Conservation (phyloP, 2,329 filamentous ascomycete species). For the Trichophaea hybrida region DNA sequence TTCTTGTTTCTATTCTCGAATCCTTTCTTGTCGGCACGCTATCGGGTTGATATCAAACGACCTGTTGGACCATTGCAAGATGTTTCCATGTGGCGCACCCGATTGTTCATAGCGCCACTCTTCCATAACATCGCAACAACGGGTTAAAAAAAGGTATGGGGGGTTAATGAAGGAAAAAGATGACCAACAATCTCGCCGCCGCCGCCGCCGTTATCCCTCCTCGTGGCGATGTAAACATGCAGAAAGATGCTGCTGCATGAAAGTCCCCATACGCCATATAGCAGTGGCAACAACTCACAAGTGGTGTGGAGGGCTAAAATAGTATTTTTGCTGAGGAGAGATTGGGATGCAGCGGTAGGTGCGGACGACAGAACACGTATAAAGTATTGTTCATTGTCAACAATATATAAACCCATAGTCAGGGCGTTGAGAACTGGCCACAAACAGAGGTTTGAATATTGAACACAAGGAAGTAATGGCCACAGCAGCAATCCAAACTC, state of each 20-base stretch:
- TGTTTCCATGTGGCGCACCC: too few species aligned
- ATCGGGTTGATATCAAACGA: background rate
- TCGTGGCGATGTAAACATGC: background rate
- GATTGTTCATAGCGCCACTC: too few species aligned
- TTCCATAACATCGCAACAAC: background rate
- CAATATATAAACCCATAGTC: background rate
- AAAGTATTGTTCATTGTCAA: background rate
- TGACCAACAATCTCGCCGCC: background rate
- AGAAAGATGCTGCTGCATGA: background rate
- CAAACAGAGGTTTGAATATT: background rate
- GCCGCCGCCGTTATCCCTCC: background rate
- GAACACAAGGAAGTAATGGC: conserved; percentile 3
- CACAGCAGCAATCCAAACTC: background rate
- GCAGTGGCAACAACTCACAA: too few species aligned
- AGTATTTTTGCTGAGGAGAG: background rate
- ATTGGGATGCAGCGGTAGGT: background rate
- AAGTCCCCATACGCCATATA: background rate
- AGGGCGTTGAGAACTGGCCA: too few species aligned
- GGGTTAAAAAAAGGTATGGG: background rate
- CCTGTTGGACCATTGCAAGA: background rate
- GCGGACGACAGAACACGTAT: background rate
- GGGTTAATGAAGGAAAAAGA: background rate
- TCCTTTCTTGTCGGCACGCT: background rate
- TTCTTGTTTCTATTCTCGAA: background rate
- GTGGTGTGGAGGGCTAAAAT: conserved; percentile 2